Percentiles rank a stretch among this genome's conserved stretches.
These are phyloP conservation scores for Wickerhamomyces alni DNA, from an alignment of 805 yeast species.

Conservation along the genomic window DNA sequence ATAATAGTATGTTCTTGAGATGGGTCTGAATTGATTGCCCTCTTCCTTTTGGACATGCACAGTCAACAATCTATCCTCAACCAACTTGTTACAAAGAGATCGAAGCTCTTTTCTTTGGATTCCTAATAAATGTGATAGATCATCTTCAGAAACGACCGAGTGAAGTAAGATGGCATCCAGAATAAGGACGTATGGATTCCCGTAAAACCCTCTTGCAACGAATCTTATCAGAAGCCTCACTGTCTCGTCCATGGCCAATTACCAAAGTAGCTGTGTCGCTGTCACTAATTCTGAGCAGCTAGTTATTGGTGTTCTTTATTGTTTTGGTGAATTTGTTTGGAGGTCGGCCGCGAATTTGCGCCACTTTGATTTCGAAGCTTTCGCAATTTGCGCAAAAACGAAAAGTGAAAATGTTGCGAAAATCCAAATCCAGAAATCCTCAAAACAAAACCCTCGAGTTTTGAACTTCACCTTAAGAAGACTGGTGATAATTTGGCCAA, in stretches of 20 bases:
- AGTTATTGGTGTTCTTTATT: neutral
- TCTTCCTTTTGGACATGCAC: slow-evolving; percentile 70
- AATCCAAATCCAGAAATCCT: too few relatives aligned
- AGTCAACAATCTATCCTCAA: slow-evolving; percentile 77
- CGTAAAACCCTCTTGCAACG: slow-evolving; percentile 84
- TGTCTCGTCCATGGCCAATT: slow-evolving; percentile 31
- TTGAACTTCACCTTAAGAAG: too few relatives aligned
- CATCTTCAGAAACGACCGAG: slow-evolving; percentile 89
- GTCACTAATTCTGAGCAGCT: too few relatives aligned
- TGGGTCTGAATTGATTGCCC: slow-evolving; percentile 56
- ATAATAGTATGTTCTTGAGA: slow-evolving; percentile 75
- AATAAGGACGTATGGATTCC: slow-evolving; percentile 74
- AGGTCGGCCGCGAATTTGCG: neutral
- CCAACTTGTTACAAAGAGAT: slow-evolving; percentile 68
- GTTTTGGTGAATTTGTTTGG: neutral
- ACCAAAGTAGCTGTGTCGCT: too few relatives aligned
- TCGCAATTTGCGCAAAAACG: too few relatives aligned
- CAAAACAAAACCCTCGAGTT: too few relatives aligned
- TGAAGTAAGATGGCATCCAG: slow-evolving; percentile 85
- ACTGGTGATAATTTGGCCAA: too few relatives aligned
- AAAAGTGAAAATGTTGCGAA: too few relatives aligned
- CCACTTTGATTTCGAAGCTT: neutral
- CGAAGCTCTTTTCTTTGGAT: slow-evolving; percentile 84
- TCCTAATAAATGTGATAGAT: slow-evolving; percentile 71
- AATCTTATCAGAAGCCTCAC: slow-evolving; percentile 53